Evolutionary conservation across 495 filamentous ascomycete genomes (phyloP).

Genomic region (Aspergillus saccharolyticus): DNA sequence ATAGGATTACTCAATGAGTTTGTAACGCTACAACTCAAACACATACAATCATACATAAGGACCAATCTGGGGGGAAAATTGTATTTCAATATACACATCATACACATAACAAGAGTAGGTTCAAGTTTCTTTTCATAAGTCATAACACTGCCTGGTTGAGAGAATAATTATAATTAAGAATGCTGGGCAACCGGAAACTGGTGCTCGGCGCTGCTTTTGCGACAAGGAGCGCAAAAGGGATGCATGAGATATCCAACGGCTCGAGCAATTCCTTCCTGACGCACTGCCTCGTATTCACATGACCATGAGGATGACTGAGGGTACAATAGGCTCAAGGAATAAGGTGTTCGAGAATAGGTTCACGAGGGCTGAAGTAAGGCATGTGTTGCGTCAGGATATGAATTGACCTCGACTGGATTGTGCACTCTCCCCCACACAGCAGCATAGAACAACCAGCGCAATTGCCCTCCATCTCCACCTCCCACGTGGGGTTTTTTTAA

Average conservation of each 20-base stretch:
- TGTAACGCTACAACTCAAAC: background rate
- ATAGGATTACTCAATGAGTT: too few relatives aligned
- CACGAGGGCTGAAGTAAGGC: background rate
- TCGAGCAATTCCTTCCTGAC: background rate
- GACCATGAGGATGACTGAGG: too few relatives aligned
- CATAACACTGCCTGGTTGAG: slow-evolving; percentile 18
- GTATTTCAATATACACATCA: background rate
- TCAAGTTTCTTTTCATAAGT: slow-evolving; percentile 16
- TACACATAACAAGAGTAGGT: slow-evolving; percentile 1
- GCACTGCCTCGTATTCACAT: background rate
- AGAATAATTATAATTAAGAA: slow-evolving; percentile 17
- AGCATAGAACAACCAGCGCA: background rate
- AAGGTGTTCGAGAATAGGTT: background rate
- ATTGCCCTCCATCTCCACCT: background rate
- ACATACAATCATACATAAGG: slow-evolving; percentile 9
- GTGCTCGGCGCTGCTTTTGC: background rate
- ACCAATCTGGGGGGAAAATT: slow-evolving; percentile 3
- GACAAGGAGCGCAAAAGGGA: too few relatives aligned
- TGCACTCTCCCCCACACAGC: background rate
- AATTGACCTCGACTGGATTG: background rate
- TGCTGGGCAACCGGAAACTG: background rate
- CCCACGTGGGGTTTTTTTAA: background rate
- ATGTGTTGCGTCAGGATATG: background rate
- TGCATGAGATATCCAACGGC: background rate
- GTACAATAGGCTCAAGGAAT: too few relatives aligned